Evolutionary conservation across 345 rosid species (phyloP).

Genomic region (Noccaea bulbosa): DNA sequence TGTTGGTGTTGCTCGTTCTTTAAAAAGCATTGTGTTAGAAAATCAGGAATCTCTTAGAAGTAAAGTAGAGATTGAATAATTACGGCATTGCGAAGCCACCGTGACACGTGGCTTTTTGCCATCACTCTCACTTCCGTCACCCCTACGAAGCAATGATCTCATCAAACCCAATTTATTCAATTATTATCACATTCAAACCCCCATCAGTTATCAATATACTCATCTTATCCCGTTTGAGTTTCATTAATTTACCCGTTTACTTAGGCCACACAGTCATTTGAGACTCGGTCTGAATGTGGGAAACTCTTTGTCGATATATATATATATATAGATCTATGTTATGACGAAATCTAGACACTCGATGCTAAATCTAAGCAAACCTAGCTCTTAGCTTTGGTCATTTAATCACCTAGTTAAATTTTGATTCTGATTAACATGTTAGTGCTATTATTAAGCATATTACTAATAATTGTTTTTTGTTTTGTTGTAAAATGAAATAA

Average conservation of each 20-base stretch:
- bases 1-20: slow-evolving; percentile 39
- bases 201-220: not conserved
- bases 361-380: not conserved
- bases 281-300: too few species aligned
- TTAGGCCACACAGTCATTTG: too few species aligned
- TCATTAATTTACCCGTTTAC: too few species aligned
- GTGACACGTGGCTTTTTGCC: slow-evolving; percentile 34
- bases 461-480: not conserved
- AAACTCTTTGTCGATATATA: too few species aligned
- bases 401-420: not conserved
- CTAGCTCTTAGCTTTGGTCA: not conserved
- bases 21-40: slow-evolving; percentile 37
- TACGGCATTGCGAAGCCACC: slow-evolving; percentile 43
- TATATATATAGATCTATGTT: too few species aligned
- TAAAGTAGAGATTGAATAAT: slow-evolving; percentile 44
- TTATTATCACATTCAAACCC: slow-evolving; percentile 13
- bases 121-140: slow-evolving; percentile 37
- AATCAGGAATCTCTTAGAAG: slow-evolving; percentile 44
- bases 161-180: slow-evolving; percentile 20
- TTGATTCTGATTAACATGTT: slow-evolving; percentile 4
- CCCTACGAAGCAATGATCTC: slow-evolving; percentile 45
- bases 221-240: too few species aligned
- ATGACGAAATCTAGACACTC: too few species aligned
- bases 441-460: not conserved
- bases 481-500: not conserved